These are phyloP conservation scores for Clausena lansium DNA, from an alignment of 345 rosid genomes.

Conservation along the genomic window DNA sequence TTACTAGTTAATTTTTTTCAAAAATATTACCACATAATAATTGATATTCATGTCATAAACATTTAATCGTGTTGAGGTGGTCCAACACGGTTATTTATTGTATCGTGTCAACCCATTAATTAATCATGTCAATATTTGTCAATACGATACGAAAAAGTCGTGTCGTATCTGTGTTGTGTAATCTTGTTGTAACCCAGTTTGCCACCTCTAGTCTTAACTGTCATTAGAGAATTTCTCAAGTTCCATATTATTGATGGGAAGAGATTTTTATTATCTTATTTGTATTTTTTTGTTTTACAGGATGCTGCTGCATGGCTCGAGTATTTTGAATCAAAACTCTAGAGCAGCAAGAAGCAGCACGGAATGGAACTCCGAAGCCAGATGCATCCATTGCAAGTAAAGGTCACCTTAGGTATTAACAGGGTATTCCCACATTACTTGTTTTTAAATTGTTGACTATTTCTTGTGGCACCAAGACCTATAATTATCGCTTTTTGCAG, in stretches of 20 bases:
- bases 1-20: no score
- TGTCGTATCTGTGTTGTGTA: no score
- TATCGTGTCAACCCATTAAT: no score
- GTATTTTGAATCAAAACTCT: slow-evolving; percentile 63
- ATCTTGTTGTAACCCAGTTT: no score
- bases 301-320: slow-evolving; percentile 83
- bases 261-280: background rate
- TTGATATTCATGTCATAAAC: no score
- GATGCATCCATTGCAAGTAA: slow-evolving; percentile 71
- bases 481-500: slow-evolving; percentile 38
- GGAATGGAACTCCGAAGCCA: slow-evolving; percentile 64
- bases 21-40: no score
- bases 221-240: background rate
- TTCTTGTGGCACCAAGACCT: slow-evolving; percentile 25
- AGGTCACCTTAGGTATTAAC: slow-evolving; percentile 73
- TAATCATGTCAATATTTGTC: no score
- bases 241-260: background rate
- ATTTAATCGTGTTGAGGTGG: no score
- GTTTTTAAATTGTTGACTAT: slow-evolving; percentile 10
- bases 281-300: slow-evolving; percentile 29
- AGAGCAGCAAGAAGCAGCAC: slow-evolving; percentile 71
- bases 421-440: slow-evolving; percentile 52
- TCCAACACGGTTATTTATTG: no score
- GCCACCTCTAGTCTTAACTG: background rate
- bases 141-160: no score